Conservation (phyloP, 73 alveolate genomes). For the Paramecium tetraurelia region DNA sequence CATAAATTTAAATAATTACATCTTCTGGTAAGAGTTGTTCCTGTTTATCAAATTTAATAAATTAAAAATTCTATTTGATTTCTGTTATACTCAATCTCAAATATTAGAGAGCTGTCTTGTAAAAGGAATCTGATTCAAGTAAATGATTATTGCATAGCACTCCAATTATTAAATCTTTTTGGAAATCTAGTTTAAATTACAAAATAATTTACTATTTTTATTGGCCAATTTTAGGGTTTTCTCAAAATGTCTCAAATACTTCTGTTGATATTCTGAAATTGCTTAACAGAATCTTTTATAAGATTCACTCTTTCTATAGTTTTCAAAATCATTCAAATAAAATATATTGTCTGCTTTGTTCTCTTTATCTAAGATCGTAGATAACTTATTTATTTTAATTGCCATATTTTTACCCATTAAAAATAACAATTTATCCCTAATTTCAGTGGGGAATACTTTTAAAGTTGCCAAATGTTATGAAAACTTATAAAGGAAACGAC, state of each 20-base stretch:
- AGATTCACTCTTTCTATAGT: constrained; percentile 4
- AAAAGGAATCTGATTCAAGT: neutral
- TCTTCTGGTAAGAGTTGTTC: neutral
- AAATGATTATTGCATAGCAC: neutral
- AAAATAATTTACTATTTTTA: neutral
- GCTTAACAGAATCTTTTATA: constrained; percentile 9
- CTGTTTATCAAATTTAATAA: neutral
- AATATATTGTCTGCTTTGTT: neutral
- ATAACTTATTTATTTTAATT: neutral
- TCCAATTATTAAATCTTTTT: neutral
- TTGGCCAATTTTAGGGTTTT: neutral
- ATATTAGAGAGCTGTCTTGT: neutral
- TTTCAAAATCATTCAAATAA: neutral
- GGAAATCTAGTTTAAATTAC: neutral
- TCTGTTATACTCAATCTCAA: neutral
- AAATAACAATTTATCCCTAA: neutral
- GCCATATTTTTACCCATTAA: constrained; percentile 42
- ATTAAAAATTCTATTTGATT: neutral
- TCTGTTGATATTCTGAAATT: neutral
- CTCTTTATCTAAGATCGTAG: neutral
- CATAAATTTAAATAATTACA: neutral
- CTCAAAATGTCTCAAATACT: constrained; percentile 19
- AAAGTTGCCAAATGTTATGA: neutral
- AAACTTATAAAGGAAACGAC: constrained; percentile 15
- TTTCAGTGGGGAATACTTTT: neutral